Evolutionary conservation across 495 filamentous ascomycete genomes (phyloP).

Genomic region (Xylaria flabelliformis): DNA sequence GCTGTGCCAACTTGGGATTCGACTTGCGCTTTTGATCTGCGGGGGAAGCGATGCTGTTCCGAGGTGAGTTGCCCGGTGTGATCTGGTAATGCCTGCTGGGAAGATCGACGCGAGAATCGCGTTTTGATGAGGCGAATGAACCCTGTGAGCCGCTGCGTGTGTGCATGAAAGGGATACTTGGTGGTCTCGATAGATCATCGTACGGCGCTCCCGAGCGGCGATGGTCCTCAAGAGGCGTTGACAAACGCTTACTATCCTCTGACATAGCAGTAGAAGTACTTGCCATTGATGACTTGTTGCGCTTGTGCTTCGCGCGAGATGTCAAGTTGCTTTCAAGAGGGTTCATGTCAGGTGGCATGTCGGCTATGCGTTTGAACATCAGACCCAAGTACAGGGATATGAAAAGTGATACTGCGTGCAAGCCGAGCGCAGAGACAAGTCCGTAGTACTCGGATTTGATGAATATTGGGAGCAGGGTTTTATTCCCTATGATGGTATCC

Average conservation of each 20-base stretch:
- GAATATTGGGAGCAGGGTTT: slow-evolving; percentile 58
- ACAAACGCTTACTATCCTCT: slow-evolving; percentile 58
- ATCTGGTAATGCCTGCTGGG: slow-evolving; percentile 59
- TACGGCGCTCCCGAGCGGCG: slow-evolving; percentile 55
- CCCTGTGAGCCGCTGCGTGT: slow-evolving; percentile 66
- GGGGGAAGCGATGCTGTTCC: slow-evolving; percentile 45
- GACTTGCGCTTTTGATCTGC: slow-evolving; percentile 53
- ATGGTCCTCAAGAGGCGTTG: slow-evolving; percentile 54
- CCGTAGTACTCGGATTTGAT: slow-evolving; percentile 68
- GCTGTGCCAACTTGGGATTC: slow-evolving; percentile 38
- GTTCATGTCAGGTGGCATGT: slow-evolving; percentile 89
- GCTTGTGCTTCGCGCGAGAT: slow-evolving; percentile 67
- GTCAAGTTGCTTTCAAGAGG: slow-evolving; percentile 87
- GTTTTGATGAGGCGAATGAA: slow-evolving; percentile 52
- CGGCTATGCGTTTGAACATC: slow-evolving; percentile 79
- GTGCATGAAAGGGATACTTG: slow-evolving; percentile 76
- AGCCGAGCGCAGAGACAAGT: slow-evolving; percentile 62
- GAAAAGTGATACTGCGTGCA: slow-evolving; percentile 73
- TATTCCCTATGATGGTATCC: slow-evolving; percentile 64
- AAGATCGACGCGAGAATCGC: slow-evolving; percentile 57
- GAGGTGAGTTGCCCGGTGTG: slow-evolving; percentile 52
- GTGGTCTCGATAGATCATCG: slow-evolving; percentile 64
- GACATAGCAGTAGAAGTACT: slow-evolving; percentile 58
- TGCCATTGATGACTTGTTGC: slow-evolving; percentile 73
- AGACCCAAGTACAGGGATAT: slow-evolving; percentile 74